A percentile compares a stretch with the other conserved stretches of the same genome.
Evolutionary conservation across 2,329 filamentous ascomycete genomes (phyloP).

Genomic region (Pezizomycotina sp.): DNA sequence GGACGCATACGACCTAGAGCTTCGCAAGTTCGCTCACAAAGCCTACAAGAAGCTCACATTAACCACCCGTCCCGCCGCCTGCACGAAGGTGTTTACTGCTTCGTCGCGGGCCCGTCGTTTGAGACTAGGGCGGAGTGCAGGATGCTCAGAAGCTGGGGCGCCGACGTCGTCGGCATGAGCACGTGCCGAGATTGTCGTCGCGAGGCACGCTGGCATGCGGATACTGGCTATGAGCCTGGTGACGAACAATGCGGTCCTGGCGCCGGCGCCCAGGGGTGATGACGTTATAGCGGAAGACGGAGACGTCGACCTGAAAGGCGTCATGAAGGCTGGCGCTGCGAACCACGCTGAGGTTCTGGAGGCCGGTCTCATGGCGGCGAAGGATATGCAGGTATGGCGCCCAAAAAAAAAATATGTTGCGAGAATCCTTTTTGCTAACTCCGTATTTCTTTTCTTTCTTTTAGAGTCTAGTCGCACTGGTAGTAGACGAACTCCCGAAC

Average conservation of each 20-base stretch:
- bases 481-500: conserved; percentile 16
- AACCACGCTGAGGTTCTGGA: conserved; percentile 50
- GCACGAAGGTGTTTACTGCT: conserved; percentile 51
- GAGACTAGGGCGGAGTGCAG: conserved; percentile 50
- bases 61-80: conserved; percentile 35
- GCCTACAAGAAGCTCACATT: conserved; percentile 38
- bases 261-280: conserved; percentile 42
- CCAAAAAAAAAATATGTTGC: neutral
- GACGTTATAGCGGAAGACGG: conserved; percentile 37
- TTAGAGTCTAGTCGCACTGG: conserved; percentile 13
- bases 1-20: conserved; percentile 48
- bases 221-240: conserved; percentile 50
- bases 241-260: conserved; percentile 46
- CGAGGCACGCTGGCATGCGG: conserved; percentile 45
- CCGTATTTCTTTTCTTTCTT: neutral
- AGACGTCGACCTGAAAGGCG: conserved; percentile 36
- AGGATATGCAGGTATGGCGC: conserved; percentile 41
- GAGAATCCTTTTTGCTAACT: neutral
- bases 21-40: conserved; percentile 41
- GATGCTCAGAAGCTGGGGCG: conserved; percentile 43
- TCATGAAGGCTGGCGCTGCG: conserved; percentile 43
- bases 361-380: conserved; percentile 41
- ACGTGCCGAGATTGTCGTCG: conserved; percentile 51
- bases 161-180: conserved; percentile 56
- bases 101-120: conserved; percentile 47